Evolutionary conservation across 306 rosid genomes (phyloP).

Genomic region (Purshia tridentata): DNA sequence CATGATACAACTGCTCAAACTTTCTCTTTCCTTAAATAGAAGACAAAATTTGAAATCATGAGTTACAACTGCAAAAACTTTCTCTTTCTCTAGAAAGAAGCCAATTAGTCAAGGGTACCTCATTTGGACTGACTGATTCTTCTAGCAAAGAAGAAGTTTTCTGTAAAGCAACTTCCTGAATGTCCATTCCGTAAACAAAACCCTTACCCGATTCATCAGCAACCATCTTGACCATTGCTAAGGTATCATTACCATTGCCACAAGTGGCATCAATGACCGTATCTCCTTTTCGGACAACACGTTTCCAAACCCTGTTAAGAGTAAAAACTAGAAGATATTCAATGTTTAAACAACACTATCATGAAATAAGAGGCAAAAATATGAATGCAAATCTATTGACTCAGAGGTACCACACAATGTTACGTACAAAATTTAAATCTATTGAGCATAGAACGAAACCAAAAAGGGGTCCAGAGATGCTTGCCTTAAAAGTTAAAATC

Average conservation of each 20-base stretch:
- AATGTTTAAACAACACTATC: constrained; percentile 2
- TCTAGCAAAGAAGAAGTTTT: constrained; percentile 59
- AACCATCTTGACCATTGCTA: constrained; percentile 73
- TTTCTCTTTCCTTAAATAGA: background rate
- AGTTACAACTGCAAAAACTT: background rate
- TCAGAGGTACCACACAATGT: background rate
- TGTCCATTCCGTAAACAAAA: constrained; percentile 63
- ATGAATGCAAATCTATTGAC: background rate
- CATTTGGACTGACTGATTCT: constrained; percentile 42
- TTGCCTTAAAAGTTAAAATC: background rate
- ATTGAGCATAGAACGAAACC: background rate
- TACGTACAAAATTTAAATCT: background rate
- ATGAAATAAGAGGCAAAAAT: background rate
- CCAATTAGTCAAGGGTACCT: constrained; percentile 38
- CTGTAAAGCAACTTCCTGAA: constrained; percentile 77
- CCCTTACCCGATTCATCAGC: constrained; percentile 61
- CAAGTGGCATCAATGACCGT: constrained; percentile 85
- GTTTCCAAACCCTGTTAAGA: constrained; percentile 69
- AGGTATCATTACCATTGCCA: constrained; percentile 88
- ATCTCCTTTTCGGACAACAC: constrained; percentile 67
- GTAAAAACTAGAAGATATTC: constrained; percentile 9
- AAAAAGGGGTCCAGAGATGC: background rate
- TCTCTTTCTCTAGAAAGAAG: background rate
- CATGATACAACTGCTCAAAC: constrained; percentile 3
- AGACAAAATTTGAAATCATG: background rate